phyloP scores from a whole-genome alignment of 768 basidiomycete genomes.

The Suillus bovinus region DNA sequence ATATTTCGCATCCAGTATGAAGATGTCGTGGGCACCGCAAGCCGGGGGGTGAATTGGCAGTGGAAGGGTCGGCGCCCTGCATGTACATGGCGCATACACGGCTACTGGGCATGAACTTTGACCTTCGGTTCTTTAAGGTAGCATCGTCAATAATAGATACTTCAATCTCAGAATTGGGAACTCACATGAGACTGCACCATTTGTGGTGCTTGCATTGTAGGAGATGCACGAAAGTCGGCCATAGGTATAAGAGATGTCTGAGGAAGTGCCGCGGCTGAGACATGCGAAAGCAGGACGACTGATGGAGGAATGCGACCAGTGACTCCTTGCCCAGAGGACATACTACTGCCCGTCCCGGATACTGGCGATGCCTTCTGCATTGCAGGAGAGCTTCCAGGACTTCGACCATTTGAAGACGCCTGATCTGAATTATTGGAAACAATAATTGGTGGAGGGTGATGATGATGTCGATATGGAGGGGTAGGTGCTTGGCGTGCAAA shows the following conservation, averaged over 20 bases:
- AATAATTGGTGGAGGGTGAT: slow-evolving; percentile 36
- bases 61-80: slow-evolving; percentile 60
- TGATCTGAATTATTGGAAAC: slow-evolving; percentile 29
- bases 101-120: slow-evolving; percentile 30
- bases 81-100: slow-evolving; percentile 55
- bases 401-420: slow-evolving; percentile 22
- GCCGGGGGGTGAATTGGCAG: slow-evolving; percentile 60
- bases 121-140: slow-evolving; percentile 4
- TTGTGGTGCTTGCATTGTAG: slow-evolving; percentile 2
- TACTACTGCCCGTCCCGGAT: slow-evolving; percentile 19
- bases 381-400: slow-evolving; percentile 25
- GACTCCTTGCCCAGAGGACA: slow-evolving; percentile 16
- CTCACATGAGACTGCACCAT: slow-evolving; percentile 2
- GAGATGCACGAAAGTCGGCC: slow-evolving; percentile 3
- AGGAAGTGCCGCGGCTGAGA: slow-evolving; percentile 22
- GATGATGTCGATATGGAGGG: slow-evolving; percentile 35
- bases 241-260: slow-evolving; percentile 14
- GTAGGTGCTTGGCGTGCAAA: slow-evolving; percentile 69
- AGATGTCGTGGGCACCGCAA: slow-evolving; percentile 75
- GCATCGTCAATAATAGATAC: slow-evolving; percentile 8
- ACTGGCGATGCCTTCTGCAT: slow-evolving; percentile 24
- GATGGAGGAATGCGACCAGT: slow-evolving; percentile 31
- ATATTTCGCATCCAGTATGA: slow-evolving; percentile 73
- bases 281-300: slow-evolving; percentile 28
- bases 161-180: neutral